Conservation (phyloP, 345 rosid species). For the Lumnitzera littorea region DNA sequence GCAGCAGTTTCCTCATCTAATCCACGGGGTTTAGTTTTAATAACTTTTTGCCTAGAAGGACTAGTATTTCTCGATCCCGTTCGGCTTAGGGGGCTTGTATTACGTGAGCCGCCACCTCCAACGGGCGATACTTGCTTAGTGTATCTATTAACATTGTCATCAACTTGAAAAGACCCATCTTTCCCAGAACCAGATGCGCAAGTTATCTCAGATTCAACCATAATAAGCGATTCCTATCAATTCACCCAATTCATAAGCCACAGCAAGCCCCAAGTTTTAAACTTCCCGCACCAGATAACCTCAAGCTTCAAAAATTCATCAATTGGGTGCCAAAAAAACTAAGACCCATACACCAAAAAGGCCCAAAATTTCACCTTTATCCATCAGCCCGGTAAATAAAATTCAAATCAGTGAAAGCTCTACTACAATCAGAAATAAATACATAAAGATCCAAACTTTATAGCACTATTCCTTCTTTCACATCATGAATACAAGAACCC, state of each 20-base stretch:
- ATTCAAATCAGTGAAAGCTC: no score
- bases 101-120: slow-evolving; percentile 60
- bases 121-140: slow-evolving; percentile 56
- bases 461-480: no score
- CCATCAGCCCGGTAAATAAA: no score
- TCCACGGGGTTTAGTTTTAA: slow-evolving; percentile 93
- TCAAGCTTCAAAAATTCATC: no score
- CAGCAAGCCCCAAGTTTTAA: no score
- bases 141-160: slow-evolving; percentile 22
- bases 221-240: slow-evolving; percentile 16
- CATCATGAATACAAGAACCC: no score
- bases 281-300: no score
- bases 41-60: slow-evolving; percentile 74
- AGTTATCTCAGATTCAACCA: slow-evolving; percentile 48
- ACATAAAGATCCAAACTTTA: no score
- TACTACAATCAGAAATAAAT: no score
- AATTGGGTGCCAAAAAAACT: no score
- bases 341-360: no score
- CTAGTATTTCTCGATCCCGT: slow-evolving; percentile 78
- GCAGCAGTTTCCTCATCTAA: slow-evolving; percentile 81
- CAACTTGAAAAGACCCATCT: slow-evolving; percentile 21
- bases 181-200: slow-evolving; percentile 38
- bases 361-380: no score
- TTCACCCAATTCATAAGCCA: slow-evolving; percentile 5
- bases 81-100: slow-evolving; percentile 68